Conservation (phyloP, 371 early-diverging fungal species). For the Cokeromyces recurvatus region DNA sequence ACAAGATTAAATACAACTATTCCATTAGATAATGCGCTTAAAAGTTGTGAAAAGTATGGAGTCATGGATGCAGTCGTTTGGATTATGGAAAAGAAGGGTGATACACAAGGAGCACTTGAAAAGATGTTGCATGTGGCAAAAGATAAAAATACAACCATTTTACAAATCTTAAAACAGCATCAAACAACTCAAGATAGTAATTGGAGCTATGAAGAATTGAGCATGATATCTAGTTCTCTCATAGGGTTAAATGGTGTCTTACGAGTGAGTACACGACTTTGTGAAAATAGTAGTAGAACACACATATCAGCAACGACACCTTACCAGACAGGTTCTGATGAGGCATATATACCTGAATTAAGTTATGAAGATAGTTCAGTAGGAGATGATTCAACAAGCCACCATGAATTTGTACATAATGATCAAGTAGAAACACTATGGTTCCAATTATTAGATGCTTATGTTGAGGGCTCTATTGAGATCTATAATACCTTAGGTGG, state of each 20-base stretch:
- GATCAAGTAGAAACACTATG: constrained; percentile 61
- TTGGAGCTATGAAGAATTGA: constrained; percentile 59
- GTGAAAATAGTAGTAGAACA: constrained; percentile 52
- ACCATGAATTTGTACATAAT: constrained; percentile 13
- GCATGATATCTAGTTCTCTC: constrained; percentile 43
- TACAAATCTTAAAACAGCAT: constrained; percentile 39
- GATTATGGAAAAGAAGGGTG: constrained; percentile 71
- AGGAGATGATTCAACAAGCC: constrained; percentile 1
- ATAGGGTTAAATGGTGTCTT: constrained; percentile 58
- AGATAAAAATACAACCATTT: constrained; percentile 41
- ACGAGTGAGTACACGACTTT: constrained; percentile 56
- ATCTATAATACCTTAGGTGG: constrained; percentile 22
- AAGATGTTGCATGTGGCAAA: constrained; percentile 61
- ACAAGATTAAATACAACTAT: constrained; percentile 56
- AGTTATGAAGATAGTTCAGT: constrained; percentile 10
- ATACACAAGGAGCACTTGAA: constrained; percentile 62
- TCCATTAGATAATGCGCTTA: constrained; percentile 50
- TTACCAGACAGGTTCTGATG: background rate
- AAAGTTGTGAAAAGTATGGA: constrained; percentile 52
- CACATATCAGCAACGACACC: constrained; percentile 5
- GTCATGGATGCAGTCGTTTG: constrained; percentile 74
- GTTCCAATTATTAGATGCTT: constrained; percentile 63
- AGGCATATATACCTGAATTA: constrained; percentile 12
- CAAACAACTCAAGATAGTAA: background rate
- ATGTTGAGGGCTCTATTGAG: constrained; percentile 51